Evolutionary conservation across 2,329 filamentous ascomycete genomes (phyloP).

Genomic region (Alternaria sp.): DNA sequence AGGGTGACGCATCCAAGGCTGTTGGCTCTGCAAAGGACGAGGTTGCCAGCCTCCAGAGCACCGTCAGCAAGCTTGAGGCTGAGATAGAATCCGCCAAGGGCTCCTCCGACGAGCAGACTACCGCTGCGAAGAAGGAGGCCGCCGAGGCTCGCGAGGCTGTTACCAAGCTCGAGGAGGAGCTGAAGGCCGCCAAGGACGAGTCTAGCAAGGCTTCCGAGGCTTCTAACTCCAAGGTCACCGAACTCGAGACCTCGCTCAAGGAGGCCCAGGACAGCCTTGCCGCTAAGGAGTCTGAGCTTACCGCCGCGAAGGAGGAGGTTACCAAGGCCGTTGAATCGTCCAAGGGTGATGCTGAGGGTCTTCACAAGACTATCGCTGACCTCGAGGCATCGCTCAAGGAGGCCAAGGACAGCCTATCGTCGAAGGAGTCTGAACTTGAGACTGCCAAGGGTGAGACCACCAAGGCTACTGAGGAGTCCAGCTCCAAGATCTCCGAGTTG

Average conservation of each 20-base stretch:
- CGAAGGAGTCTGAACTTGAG: constrained; percentile 24
- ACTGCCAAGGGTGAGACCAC: constrained; percentile 21
- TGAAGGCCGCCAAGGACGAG: constrained; percentile 23
- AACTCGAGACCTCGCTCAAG: constrained; percentile 31
- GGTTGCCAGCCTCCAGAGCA: constrained; percentile 27
- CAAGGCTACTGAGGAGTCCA: constrained; percentile 26
- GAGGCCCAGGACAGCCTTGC: constrained; percentile 24
- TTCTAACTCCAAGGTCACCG: constrained; percentile 29
- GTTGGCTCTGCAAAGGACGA: constrained; percentile 32
- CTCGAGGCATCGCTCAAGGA: constrained; percentile 23
- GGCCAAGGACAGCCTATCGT: constrained; percentile 12
- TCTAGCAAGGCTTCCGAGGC: constrained; percentile 25
- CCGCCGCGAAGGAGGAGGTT: constrained; percentile 25
- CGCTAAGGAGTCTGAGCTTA: constrained; percentile 32
- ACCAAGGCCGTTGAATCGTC: constrained; percentile 26
- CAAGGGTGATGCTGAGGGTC: constrained; percentile 21
- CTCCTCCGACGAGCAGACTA: constrained; percentile 19
- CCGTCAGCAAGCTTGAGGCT: constrained; percentile 36
- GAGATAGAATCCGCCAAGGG: constrained; percentile 23
- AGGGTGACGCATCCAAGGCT: constrained; percentile 22
- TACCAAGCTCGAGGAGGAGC: constrained; percentile 22
- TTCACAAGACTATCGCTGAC: constrained; percentile 27
- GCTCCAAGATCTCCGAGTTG: constrained; percentile 29
- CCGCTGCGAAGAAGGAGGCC: constrained; percentile 19
- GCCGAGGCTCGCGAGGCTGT: constrained; percentile 18